Conservation (phyloP, 1,284 basidiomycete species). For the Ustilago trichophora region DNA sequence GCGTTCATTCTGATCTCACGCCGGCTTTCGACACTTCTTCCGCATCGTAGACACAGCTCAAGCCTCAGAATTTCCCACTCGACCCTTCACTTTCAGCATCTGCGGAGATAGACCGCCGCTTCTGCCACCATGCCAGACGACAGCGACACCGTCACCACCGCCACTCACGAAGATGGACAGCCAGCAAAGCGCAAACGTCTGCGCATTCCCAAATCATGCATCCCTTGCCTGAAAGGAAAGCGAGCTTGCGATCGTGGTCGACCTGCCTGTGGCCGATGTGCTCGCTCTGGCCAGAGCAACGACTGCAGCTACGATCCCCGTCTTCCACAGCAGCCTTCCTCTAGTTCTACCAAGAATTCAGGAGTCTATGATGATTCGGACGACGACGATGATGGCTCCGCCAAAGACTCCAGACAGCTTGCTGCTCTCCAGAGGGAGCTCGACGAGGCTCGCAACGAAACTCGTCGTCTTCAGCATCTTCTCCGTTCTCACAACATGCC, state of each 20-base stretch:
- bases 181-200: slow-evolving; percentile 41
- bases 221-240: slow-evolving; percentile 43
- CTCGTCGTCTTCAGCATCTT: slow-evolving; percentile 23
- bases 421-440: slow-evolving; percentile 13
- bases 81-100: too few species aligned
- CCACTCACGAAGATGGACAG: slow-evolving; percentile 30
- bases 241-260: slow-evolving; percentile 42
- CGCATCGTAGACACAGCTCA: not conserved
- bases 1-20: too few species aligned
- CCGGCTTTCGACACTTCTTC: too few species aligned
- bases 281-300: slow-evolving; percentile 14
- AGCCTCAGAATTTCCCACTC: too few species aligned
- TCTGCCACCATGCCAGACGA: slow-evolving; percentile 12
- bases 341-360: not conserved
- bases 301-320: slow-evolving; percentile 42
- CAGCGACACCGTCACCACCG: slow-evolving; percentile 9
- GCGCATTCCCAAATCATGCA: slow-evolving; percentile 48
- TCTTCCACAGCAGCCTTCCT: slow-evolving; percentile 16
- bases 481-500: slow-evolving; percentile 6
- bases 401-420: slow-evolving; percentile 2
- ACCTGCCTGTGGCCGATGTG: slow-evolving; percentile 38
- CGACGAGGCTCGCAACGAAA: slow-evolving; percentile 18
- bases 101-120: too few species aligned
- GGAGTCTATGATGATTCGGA: slow-evolving; percentile 10
- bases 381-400: slow-evolving; percentile 18